Percentiles rank a stretch among this genome's conserved stretches.
These are phyloP conservation scores for Arctium lappa DNA, from an alignment of 129 eudicot species.

Conservation along the genomic window DNA sequence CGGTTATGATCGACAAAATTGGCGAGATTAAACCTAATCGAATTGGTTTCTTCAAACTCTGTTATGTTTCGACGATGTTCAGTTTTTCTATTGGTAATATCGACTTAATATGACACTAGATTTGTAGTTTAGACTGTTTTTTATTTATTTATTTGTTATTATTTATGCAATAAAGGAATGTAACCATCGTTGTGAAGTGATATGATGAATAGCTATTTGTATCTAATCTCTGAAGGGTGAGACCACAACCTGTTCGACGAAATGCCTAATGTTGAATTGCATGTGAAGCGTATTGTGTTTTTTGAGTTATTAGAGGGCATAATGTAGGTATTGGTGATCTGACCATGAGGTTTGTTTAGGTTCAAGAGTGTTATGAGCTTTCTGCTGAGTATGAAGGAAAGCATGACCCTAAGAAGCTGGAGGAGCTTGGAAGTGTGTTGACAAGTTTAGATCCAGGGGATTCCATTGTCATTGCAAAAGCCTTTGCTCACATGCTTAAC, in stretches of 20 bases:
- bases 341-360: constrained; percentile 38
- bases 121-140: not conserved
- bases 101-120: not conserved
- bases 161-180: not conserved
- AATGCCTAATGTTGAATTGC: not conserved
- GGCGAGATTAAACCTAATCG: not conserved
- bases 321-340: not conserved
- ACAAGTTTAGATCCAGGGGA: constrained; percentile 98
- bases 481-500: constrained; percentile 97
- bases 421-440: constrained; percentile 81
- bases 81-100: not conserved
- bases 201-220: not conserved
- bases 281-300: not conserved
- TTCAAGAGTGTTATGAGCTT: constrained; percentile 95
- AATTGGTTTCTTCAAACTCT: not conserved
- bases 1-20: not conserved
- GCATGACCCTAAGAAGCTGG: constrained; percentile 72
- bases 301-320: not conserved
- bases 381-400: constrained; percentile 96
- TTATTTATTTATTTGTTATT: not conserved
- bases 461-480: constrained; percentile 84
- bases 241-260: constrained; percentile 7
- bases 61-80: not conserved
- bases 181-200: not conserved
- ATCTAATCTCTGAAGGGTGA: not conserved